These are phyloP conservation scores for Colletotrichum siamense DNA, from an alignment of 2,329 filamentous ascomycete species.

Conservation along the genomic window DNA sequence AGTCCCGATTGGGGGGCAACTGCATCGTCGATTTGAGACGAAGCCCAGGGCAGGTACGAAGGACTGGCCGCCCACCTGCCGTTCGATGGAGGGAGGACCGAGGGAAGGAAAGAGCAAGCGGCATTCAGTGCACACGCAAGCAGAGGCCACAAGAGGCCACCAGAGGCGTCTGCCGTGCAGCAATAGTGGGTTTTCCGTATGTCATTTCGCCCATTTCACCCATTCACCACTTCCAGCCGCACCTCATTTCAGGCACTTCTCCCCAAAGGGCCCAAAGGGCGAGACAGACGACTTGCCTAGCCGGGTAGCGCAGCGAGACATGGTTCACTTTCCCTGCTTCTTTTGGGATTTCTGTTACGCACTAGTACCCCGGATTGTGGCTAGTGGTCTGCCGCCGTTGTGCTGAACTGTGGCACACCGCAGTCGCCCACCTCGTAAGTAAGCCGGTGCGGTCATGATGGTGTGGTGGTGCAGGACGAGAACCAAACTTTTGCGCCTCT, in stretches of 20 bases:
- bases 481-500: not conserved
- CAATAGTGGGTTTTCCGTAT: not conserved
- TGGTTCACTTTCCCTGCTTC: not conserved
- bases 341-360: slow-evolving; percentile 1
- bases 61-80: not conserved
- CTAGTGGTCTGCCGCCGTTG: not conserved
- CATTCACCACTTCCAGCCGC: not conserved
- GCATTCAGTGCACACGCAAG: not conserved
- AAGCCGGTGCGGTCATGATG: not conserved
- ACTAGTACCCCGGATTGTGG: slow-evolving; percentile 16
- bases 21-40: slow-evolving; percentile 7
- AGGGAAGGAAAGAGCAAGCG: not conserved
- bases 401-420: not conserved
- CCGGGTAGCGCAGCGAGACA: not conserved
- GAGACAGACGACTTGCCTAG: not conserved
- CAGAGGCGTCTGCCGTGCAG: not conserved
- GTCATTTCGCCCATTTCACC: not conserved
- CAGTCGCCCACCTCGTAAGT: no score
- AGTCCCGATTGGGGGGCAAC: not conserved
- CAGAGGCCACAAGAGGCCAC: not conserved
- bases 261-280: not conserved
- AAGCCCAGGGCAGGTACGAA: not conserved
- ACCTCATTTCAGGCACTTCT: not conserved
- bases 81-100: not conserved
- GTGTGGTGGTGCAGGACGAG: not conserved